Conservation (phyloP, 1,284 basidiomycete genomes). For the Microbotryum lychnidis-dioicae region DNA sequence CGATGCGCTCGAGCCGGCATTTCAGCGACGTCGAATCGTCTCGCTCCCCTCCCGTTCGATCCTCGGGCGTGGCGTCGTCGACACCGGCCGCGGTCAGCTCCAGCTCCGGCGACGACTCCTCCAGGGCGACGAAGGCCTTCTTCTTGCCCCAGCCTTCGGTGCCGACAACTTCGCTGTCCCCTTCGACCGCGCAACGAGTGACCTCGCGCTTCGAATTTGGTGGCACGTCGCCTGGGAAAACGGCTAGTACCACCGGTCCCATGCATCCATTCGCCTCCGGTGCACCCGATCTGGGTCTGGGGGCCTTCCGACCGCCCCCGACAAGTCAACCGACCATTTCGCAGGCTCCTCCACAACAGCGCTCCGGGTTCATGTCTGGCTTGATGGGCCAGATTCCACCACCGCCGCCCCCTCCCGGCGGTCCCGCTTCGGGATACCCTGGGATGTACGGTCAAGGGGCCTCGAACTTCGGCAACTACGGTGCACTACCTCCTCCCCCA, state of each 20-base stretch:
- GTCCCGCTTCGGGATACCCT: background rate
- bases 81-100: background rate
- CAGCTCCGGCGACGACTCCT: constrained; percentile 2
- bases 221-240: background rate
- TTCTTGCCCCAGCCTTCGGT: constrained; percentile 23
- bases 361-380: too few species aligned
- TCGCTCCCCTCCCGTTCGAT: constrained; percentile 7
- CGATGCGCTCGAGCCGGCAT: background rate
- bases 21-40: constrained; percentile 10
- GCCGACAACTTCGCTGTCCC: constrained; percentile 21
- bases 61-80: background rate
- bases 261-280: background rate
- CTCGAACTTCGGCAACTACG: too few species aligned
- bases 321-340: too few species aligned
- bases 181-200: constrained; percentile 16
- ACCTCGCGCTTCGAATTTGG: constrained; percentile 25
- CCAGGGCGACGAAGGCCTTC: constrained; percentile 18
- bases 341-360: too few species aligned
- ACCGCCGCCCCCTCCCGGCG: background rate
- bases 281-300: background rate
- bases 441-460: background rate
- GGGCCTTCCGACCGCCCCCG: background rate
- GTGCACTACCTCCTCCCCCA: too few species aligned
- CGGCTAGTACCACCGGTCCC: background rate
- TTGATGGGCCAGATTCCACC: background rate